Base-by-base conservation (phyloP, 352 stramenopile species). In the Pythium phragmitis region DNA sequence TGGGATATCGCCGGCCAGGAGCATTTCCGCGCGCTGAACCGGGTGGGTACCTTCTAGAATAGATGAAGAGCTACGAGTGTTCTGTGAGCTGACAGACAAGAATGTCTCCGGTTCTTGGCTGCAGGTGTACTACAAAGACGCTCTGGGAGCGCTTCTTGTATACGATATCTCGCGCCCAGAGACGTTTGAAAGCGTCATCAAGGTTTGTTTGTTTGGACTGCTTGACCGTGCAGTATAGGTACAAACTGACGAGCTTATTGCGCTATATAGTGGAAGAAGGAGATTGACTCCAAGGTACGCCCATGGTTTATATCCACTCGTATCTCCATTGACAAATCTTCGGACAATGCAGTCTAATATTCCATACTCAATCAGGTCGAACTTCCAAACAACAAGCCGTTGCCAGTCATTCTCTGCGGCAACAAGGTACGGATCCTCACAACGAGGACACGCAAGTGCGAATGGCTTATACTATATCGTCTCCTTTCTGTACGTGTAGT, bases 1-100 rank as follows among this genome's bases (percentile, higher is more conserved):
- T 98, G 94, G 93, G 94, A 98, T 56, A 98, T 98, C 51, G 94
- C 94, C 16, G 85, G 94, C 8, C 92, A 98, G 72, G 94, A 98
- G 60, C 89, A 97, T 52, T 98, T 98, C 59, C 85, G 91, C n/a
- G 83, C 86, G n/a, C 80, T 98, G 8, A 96, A 96, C 68, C 76
- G 89, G 42, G 88, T 92, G 50, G 3, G 72, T 62, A 8, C n/a
- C 17, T 37, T 37, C 6, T 2, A 34, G 9, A 21, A 45, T 42
- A 19, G 34, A 46, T 26, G 34, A 37, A 13, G 33, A 57, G 50
- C 21, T 47, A 50, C 45, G 45, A 33, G 45, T 33, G 21, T 50
- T 13, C 17, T 50, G 17, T 28, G 16, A 30, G 48, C 14, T 54
- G 28, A 54, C 39, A 21, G 28, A 11, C 7, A 39, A 13, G 7